phyloP scores from a whole-genome alignment of 495 filamentous ascomycete genomes.

The Trichoderma asperelloides region DNA sequence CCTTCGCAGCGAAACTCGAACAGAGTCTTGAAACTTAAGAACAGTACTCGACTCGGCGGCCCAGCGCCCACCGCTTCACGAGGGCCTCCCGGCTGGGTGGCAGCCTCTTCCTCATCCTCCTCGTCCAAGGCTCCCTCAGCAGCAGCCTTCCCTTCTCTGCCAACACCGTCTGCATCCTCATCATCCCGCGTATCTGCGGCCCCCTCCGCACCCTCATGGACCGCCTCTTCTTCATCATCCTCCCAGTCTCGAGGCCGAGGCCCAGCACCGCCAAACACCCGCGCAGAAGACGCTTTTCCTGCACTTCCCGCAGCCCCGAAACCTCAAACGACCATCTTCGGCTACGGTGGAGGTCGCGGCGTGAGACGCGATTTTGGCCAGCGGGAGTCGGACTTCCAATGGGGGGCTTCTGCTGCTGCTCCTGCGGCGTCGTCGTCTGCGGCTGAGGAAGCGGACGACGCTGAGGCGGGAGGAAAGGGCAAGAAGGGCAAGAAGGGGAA shows the following conservation, averaged over 20 bases:
- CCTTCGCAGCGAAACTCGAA: conserved; percentile 31
- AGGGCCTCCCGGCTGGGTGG: conserved; percentile 29
- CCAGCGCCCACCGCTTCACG: not conserved
- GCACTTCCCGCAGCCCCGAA: conserved; percentile 71
- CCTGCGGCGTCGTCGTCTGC: conserved; percentile 6
- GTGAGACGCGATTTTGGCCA: conserved; percentile 57
- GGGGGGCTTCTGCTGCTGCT: conserved; percentile 20
- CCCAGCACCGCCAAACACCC: conserved; percentile 16
- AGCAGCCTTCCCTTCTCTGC: conserved; percentile 38
- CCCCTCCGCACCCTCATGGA: conserved; percentile 20
- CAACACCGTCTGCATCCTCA: conserved; percentile 23
- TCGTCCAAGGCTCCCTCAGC: conserved; percentile 61
- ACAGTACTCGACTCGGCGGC: conserved; percentile 33
- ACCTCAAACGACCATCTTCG: conserved; percentile 70
- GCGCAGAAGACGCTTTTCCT: conserved; percentile 59
- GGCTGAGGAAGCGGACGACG: conserved; percentile 25
- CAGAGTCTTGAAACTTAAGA: conserved; percentile 39
- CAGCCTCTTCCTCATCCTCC: conserved; percentile 28
- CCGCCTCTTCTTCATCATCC: conserved; percentile 16
- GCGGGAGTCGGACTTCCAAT: conserved; percentile 31
- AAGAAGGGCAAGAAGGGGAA: conserved; percentile 74
- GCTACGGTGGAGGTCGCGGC: conserved; percentile 56
- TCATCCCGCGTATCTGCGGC: conserved; percentile 36
- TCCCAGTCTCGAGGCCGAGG: conserved; percentile 8
- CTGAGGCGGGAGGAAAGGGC: conserved; percentile 30